Conservation (phyloP, 139 green algal species). For the Limnomonas spitsbergensis region DNA sequence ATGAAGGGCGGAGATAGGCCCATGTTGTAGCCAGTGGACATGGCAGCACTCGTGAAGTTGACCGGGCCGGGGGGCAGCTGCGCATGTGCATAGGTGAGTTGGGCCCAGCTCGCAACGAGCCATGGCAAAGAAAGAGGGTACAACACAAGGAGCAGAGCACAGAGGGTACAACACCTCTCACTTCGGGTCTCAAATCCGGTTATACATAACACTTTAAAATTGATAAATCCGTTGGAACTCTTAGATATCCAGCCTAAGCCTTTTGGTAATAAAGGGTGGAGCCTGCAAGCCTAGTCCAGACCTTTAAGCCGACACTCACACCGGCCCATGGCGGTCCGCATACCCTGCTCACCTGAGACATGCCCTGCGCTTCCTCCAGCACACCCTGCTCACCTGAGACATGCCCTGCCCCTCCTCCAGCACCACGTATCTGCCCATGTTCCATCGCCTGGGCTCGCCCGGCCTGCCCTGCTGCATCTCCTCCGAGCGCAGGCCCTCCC, state of each 20-base stretch:
- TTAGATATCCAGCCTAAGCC: too few species aligned
- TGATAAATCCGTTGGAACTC: too few species aligned
- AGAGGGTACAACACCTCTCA: too few species aligned
- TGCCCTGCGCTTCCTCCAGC: constrained; percentile 10
- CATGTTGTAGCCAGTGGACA: constrained; percentile 3
- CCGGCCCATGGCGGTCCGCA: too few species aligned
- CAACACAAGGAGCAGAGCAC: too few species aligned
- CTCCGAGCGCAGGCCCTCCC: background rate
- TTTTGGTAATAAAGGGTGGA: too few species aligned
- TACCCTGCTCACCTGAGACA: background rate
- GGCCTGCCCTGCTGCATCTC: background rate
- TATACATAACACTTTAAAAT: too few species aligned
- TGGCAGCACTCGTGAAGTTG: background rate
- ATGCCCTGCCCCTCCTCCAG: constrained; percentile 14
- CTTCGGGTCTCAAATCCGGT: too few species aligned
- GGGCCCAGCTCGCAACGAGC: background rate
- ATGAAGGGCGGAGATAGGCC: background rate
- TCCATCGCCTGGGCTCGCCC: background rate
- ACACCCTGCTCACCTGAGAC: background rate
- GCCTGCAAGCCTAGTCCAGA: too few species aligned
- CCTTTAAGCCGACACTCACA: too few species aligned
- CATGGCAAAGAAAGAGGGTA: background rate
- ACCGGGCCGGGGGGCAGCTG: background rate
- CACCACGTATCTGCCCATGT: background rate
- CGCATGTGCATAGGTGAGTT: background rate